Evolutionary conservation across 1,139 yeast species (phyloP), one percentile per base, ranked within the genome.

Genomic region (Barnettozyma hawaiiensis): DNA sequence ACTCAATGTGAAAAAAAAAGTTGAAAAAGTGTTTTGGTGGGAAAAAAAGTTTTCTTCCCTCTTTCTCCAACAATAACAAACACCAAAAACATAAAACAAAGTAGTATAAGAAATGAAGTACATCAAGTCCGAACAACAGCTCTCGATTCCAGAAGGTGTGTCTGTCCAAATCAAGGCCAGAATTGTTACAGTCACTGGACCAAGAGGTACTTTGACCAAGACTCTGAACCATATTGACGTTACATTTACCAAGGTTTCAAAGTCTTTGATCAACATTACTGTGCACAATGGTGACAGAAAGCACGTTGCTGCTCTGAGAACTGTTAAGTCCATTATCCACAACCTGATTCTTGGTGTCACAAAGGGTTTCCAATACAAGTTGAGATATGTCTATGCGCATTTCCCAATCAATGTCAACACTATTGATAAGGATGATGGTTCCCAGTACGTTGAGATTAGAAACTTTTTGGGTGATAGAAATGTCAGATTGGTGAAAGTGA

Each of bases 371-470:
- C 81, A 85, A 76, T 92, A 92, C 95, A 92, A 92, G 89, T 83
- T 92, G 96, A 87, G 97, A 81, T 90, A 89, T 73, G 98, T 92
- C 59, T 94, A 92, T 70, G 99, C 98, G 82, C 98, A 94, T 86
- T 92, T 92, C 96, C 99, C 98, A 70, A 94, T 94, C 76, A 92
- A 94, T 74, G 97, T 92, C 62, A 92, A 90, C 79, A 69, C 81
- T 59, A 67, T 81, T 64, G 82, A 86, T 60, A 72, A 77, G 63
- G 85, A 87, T 47, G 85, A 87, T 47, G 90, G 89, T 63, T 73
- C 78, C 51, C 72, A 78, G 55, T 78, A 65, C 65, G 85, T 90
- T 63, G 98, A 92, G 77, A 90, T 92, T 78, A 90, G 98, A 85
- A 92, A 92, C 80, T 92, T 87, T 83, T 81, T 92, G 76, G 97